phyloP scores from a whole-genome alignment of 495 filamentous ascomycete species.

The Daldinia bambusicola region DNA sequence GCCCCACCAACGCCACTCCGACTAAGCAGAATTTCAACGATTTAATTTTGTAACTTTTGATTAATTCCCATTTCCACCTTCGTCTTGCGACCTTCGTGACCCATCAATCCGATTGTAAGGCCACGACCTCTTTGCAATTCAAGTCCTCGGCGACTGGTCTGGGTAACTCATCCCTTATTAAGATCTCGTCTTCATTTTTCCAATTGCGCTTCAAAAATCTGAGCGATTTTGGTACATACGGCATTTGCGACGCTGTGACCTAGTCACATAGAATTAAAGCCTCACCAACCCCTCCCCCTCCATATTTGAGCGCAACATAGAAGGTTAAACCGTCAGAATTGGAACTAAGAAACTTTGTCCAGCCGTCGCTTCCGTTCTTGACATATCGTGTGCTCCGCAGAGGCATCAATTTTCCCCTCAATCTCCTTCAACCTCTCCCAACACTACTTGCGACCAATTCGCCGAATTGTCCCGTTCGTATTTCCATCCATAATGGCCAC shows the following conservation, averaged over 20 bases:
- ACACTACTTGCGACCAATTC: constrained; percentile 2
- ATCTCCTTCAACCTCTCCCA: not conserved
- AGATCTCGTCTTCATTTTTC: not conserved
- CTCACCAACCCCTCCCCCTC: constrained; percentile 40
- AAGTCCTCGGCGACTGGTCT: not conserved
- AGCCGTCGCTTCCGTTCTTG: constrained; percentile 14
- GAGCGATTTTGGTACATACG: constrained; percentile 3
- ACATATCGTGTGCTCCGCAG: constrained; percentile 18
- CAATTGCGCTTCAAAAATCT: not conserved
- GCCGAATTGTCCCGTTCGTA: not conserved
- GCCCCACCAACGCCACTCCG: constrained; percentile 40
- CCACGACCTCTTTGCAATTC: constrained; percentile 4
- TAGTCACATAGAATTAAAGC: constrained; percentile 36
- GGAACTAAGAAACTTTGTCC: constrained; percentile 13
- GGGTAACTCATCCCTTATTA: not conserved
- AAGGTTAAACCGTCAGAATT: not conserved
- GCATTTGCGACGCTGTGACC: constrained; percentile 15
- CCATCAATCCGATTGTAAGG: constrained; percentile 10
- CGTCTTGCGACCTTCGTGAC: constrained; percentile 9
- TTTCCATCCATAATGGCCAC: constrained; percentile 61
- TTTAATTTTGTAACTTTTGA: constrained; percentile 37
- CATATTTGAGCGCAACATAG: not conserved
- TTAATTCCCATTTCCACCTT: constrained; percentile 28
- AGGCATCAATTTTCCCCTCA: constrained; percentile 1
- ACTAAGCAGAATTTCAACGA: constrained; percentile 33